Conservation (phyloP, 495 filamentous ascomycete genomes). For the Talaromyces nanjingensis region DNA sequence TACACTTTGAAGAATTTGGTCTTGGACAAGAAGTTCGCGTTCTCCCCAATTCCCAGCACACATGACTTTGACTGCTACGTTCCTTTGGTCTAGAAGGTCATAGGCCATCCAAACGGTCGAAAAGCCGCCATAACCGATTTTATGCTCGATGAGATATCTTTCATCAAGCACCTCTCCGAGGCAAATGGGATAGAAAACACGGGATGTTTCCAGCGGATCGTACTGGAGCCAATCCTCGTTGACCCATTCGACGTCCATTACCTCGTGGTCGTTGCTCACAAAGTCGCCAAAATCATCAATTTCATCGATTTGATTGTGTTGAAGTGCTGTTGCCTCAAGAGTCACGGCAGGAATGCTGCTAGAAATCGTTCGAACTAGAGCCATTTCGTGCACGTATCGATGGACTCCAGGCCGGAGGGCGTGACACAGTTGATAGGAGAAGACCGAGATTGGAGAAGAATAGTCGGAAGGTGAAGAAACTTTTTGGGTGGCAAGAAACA, state of each 20-base stretch:
- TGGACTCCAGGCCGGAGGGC: too few species aligned
- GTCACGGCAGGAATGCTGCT: neutral
- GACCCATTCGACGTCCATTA: slow-evolving; percentile 10
- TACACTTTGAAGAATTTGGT: too few species aligned
- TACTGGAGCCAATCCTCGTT: slow-evolving; percentile 9
- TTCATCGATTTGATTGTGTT: slow-evolving; percentile 3
- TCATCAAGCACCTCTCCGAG: slow-evolving; percentile 33
- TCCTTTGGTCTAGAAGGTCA: slow-evolving; percentile 22
- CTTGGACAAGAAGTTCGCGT: too few species aligned
- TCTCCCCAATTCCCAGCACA: slow-evolving; percentile 11
- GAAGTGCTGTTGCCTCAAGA: slow-evolving; percentile 6
- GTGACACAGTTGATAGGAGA: too few species aligned
- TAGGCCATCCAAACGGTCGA: slow-evolving; percentile 31
- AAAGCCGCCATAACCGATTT: slow-evolving; percentile 45
- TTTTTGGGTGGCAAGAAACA: too few species aligned
- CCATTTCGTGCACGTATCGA: too few species aligned
- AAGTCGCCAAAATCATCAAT: slow-evolving; percentile 13
- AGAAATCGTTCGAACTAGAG: neutral
- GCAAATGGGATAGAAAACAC: slow-evolving; percentile 33
- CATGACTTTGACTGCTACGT: slow-evolving; percentile 25
- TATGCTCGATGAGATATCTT: slow-evolving; percentile 40
- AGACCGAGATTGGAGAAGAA: too few species aligned
- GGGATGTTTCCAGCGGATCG: slow-evolving; percentile 6
- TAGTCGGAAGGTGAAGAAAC: too few species aligned
- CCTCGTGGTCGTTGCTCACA: slow-evolving; percentile 11